These are phyloP conservation scores for Bathelium albidoporum DNA, from an alignment of 495 filamentous ascomycete species.

Conservation along the genomic window DNA sequence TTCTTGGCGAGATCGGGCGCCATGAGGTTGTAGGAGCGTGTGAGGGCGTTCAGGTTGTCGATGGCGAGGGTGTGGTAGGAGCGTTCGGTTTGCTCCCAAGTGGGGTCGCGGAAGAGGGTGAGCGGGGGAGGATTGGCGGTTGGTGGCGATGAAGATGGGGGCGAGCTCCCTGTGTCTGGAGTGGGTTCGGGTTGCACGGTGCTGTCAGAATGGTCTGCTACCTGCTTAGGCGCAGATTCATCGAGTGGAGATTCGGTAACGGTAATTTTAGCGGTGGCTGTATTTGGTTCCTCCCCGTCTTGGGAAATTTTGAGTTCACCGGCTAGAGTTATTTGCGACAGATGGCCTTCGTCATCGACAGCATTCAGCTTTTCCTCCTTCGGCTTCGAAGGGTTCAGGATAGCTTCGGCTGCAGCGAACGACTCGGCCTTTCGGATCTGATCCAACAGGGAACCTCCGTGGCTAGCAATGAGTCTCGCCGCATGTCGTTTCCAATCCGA, in stretches of 20 bases:
- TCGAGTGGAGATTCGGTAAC: constrained; percentile 17
- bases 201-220: constrained; percentile 3
- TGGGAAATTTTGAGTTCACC: constrained; percentile 27
- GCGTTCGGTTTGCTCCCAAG: constrained; percentile 59
- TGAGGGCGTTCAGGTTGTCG: constrained; percentile 64
- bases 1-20: constrained; percentile 88
- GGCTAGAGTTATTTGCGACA: constrained; percentile 38
- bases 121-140: constrained; percentile 14
- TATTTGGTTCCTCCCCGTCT: constrained; percentile 3
- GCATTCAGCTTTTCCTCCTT: constrained; percentile 41
- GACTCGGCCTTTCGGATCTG: constrained; percentile 63
- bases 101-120: constrained; percentile 51
- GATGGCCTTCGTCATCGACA: constrained; percentile 29
- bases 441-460: constrained; percentile 64
- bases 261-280: constrained; percentile 12
- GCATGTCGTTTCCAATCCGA: constrained; percentile 84
- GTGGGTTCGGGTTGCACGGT: neutral
- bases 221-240: constrained; percentile 4
- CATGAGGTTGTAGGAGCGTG: constrained; percentile 89
- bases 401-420: constrained; percentile 64
- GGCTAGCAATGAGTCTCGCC: constrained; percentile 65
- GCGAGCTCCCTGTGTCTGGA: neutral
- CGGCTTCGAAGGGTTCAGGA: constrained; percentile 33
- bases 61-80: constrained; percentile 73
- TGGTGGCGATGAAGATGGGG: neutral